phyloP scores from a whole-genome alignment of 768 basidiomycete species.

The Termitomyces sp. region DNA sequence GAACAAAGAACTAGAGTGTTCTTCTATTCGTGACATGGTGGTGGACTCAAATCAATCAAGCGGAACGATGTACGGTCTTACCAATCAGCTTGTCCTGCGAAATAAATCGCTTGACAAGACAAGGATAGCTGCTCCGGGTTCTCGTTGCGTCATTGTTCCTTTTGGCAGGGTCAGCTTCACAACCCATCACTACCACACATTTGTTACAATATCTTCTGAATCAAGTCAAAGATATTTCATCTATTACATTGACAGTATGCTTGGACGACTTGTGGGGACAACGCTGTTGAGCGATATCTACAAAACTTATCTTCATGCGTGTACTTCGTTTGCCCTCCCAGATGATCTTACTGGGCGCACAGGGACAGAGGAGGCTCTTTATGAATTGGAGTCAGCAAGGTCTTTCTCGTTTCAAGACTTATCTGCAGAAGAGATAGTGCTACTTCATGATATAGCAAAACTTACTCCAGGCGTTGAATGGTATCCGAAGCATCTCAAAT shows the following conservation, averaged over 20 bases:
- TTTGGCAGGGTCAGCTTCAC: neutral
- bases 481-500: neutral
- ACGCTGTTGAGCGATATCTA: neutral
- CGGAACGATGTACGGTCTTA: neutral
- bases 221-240: neutral
- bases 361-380: neutral
- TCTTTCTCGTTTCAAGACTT: neutral
- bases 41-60: neutral
- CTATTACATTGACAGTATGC: neutral
- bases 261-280: neutral
- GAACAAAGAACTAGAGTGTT: neutral
- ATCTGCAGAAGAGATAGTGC: slow-evolving; percentile 17
- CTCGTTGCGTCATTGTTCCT: neutral
- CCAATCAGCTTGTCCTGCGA: neutral
- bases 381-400: neutral
- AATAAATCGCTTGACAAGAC: neutral
- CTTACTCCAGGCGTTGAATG: neutral
- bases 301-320: neutral
- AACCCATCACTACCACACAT: neutral
- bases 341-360: neutral
- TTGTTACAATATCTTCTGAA: neutral
- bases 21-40: neutral
- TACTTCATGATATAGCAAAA: slow-evolving; percentile 20
- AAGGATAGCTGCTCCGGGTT: neutral
- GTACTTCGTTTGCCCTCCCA: neutral